Conservation (phyloP, 2,329 filamentous ascomycete genomes). For the Colletotrichum tamarilloi region DNA sequence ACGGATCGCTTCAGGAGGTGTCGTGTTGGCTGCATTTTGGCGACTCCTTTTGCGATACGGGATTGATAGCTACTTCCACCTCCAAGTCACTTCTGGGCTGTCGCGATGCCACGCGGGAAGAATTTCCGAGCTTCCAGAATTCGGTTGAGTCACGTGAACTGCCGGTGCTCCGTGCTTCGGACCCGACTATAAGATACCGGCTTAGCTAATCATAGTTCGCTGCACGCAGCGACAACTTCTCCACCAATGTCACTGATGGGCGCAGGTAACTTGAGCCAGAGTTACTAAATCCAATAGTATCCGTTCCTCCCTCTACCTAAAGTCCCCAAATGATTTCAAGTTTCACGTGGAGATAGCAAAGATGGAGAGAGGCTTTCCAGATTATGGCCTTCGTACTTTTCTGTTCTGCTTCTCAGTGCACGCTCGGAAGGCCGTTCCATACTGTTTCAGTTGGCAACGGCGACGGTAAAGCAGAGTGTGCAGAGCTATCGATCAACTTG, state of each 20-base stretch:
- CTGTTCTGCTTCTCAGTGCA: neutral
- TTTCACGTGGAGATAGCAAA: neutral
- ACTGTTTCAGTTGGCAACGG: neutral
- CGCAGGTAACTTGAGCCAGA: too few species aligned
- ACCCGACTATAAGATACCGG: neutral
- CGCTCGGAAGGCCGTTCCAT: neutral
- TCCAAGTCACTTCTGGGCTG: neutral
- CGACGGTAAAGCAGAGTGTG: neutral
- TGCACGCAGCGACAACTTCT: too few species aligned
- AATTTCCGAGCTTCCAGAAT: slow-evolving; percentile 32
- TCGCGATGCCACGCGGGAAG: slow-evolving; percentile 23
- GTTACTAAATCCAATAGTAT: too few species aligned
- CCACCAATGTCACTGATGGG: too few species aligned
- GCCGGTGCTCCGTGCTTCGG: neutral
- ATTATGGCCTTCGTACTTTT: too few species aligned
- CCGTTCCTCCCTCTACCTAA: too few species aligned
- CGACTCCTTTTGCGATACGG: slow-evolving; percentile 7
- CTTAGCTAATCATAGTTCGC: neutral
- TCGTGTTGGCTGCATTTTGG: slow-evolving; percentile 75
- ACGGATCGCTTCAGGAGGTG: slow-evolving; percentile 79
- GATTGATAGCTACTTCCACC: slow-evolving; percentile 2
- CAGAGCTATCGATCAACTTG: neutral
- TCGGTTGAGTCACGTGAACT: slow-evolving; percentile 28
- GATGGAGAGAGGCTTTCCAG: neutral
- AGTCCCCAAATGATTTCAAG: too few species aligned